phyloP scores from a whole-genome alignment of 1,284 basidiomycete species.

The Sanghuangporus baumii region DNA sequence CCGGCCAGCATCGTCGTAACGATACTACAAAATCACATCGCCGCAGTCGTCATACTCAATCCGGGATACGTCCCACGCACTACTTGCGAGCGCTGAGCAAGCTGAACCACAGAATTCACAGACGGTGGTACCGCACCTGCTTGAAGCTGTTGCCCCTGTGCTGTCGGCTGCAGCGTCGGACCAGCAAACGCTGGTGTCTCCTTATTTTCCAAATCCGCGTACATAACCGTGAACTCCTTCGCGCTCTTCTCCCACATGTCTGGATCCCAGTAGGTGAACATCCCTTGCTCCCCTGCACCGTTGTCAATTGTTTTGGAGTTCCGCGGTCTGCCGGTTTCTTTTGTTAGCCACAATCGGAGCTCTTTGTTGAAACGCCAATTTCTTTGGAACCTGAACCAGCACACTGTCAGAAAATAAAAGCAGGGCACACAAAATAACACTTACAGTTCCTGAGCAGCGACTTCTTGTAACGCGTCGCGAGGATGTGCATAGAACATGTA shows the following conservation, averaged over 20 bases:
- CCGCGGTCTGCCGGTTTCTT: constrained; percentile 72
- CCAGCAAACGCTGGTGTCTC: constrained; percentile 55
- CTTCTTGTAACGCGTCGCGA: constrained; percentile 89
- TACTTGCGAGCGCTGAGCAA: constrained; percentile 8
- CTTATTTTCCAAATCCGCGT: constrained; percentile 85
- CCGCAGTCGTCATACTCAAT: constrained; percentile 12
- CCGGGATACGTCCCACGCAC: constrained; percentile 7
- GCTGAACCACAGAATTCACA: constrained; percentile 13
- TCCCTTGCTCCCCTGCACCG: constrained; percentile 71
- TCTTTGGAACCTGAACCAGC: constrained; percentile 70
- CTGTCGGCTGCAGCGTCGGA: constrained; percentile 43
- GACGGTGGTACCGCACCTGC: constrained; percentile 22
- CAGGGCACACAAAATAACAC: constrained; percentile 29
- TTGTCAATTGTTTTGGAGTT: constrained; percentile 85
- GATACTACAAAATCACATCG: background rate
- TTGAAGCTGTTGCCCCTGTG: constrained; percentile 22
- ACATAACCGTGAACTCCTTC: constrained; percentile 84
- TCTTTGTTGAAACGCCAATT: constrained; percentile 99
- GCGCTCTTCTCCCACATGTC: constrained; percentile 83
- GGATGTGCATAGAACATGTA: constrained; percentile 98
- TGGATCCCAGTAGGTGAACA: constrained; percentile 90
- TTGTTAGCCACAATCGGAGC: constrained; percentile 91
- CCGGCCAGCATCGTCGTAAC: background rate
- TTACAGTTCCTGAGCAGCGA: constrained; percentile 93
- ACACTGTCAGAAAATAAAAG: constrained; percentile 1